Evolutionary conservation across 108 stramenopile genomes (phyloP).

Genomic region (Pseudonitzschia multistriata): DNA sequence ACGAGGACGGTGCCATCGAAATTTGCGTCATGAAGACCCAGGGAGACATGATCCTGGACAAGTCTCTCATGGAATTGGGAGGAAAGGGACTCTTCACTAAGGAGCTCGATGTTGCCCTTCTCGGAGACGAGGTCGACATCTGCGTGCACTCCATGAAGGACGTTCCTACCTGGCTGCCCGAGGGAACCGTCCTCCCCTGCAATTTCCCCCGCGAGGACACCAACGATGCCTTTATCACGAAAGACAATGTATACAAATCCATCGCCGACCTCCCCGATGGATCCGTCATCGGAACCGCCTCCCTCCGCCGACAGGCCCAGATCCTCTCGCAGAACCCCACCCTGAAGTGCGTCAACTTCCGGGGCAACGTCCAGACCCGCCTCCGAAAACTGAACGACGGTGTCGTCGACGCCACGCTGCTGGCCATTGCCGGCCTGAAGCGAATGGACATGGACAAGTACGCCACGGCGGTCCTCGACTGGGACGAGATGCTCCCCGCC

Average conservation of each 20-base stretch:
- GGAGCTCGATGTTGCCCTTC: conserved; percentile 97
- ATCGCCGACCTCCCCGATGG: conserved; percentile 90
- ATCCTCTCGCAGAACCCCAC: conserved; percentile 93
- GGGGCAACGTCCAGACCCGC: conserved; percentile 99
- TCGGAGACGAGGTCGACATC: conserved; percentile 97
- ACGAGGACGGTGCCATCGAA: conserved; percentile 92
- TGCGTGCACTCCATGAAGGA: conserved; percentile 99
- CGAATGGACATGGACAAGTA: conserved; percentile 96
- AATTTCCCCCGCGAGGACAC: conserved; percentile 97
- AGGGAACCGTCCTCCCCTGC: conserved; percentile 96
- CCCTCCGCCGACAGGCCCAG: conserved; percentile 97
- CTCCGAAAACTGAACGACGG: conserved; percentile 98
- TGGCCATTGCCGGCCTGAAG: conserved; percentile 98
- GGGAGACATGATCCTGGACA: conserved; percentile 98
- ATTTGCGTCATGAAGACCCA: conserved; percentile 98
- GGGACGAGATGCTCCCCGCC: conserved; percentile 98
- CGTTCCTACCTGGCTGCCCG: conserved; percentile 98
- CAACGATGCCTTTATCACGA: conserved; percentile 94
- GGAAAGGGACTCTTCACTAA: conserved; percentile 99
- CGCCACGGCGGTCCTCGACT: conserved; percentile 89
- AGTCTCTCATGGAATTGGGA: conserved; percentile 98
- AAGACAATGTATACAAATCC: conserved; percentile 51
- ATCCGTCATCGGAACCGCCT: conserved; percentile 96
- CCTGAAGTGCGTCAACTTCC: conserved; percentile 96
- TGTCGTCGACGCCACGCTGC: conserved; percentile 96